Evolutionary conservation across 1,284 basidiomycete genomes (phyloP).

Genomic region (Sporisorium sorghi): DNA sequence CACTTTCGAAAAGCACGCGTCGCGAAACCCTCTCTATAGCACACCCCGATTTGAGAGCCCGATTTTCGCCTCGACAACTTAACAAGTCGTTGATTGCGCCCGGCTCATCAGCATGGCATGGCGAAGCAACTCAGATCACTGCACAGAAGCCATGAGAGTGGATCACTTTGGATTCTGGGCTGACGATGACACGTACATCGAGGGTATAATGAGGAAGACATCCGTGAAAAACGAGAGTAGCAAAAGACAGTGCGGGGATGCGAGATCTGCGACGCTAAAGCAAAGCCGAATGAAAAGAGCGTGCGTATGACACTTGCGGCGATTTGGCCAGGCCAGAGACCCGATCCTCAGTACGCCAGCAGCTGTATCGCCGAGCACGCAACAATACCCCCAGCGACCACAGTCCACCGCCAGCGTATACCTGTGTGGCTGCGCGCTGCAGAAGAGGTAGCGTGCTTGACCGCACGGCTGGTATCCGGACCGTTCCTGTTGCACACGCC

Average conservation of each 20-base stretch:
- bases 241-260: neutral
- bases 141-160: neutral
- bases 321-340: no score
- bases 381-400: conserved; percentile 13
- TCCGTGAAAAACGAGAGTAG: conserved; percentile 5
- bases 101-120: neutral
- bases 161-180: neutral
- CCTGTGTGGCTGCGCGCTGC: conserved; percentile 5
- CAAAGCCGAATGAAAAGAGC: neutral
- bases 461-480: conserved; percentile 38
- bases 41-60: no score
- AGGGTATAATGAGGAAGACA: conserved; percentile 25
- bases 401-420: conserved; percentile 22
- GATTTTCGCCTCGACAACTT: neutral
- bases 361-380: conserved; percentile 34
- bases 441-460: conserved; percentile 16
- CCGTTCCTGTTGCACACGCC: conserved; percentile 49
- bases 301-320: neutral
- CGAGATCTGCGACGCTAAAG: neutral
- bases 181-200: conserved; percentile 9
- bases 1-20: conserved; percentile 33
- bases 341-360: conserved; percentile 11
- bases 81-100: neutral
- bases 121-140: neutral
- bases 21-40: no score